phyloP scores from a whole-genome alignment of 2,329 filamentous ascomycete species.

The Sclerotinia sclerotiorum region DNA sequence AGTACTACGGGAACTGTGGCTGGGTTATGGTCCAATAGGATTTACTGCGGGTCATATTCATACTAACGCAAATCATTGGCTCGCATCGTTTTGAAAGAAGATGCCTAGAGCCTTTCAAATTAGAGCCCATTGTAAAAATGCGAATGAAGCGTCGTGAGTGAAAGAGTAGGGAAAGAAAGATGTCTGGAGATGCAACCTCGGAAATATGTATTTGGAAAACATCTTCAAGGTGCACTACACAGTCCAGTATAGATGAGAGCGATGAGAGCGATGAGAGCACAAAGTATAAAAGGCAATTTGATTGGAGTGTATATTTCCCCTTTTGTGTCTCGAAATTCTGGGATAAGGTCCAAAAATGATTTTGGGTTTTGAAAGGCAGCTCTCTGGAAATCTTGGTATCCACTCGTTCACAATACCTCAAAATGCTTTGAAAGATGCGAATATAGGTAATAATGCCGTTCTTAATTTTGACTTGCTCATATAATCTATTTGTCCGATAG shows the following conservation, averaged over 20 bases:
- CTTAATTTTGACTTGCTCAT: neutral
- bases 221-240: neutral
- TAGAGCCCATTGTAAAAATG: neutral
- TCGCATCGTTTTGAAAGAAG: neutral
- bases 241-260: neutral
- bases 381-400: neutral
- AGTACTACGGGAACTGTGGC: neutral
- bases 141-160: neutral
- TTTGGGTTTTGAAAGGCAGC: neutral
- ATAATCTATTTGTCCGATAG: slow-evolving; percentile 19
- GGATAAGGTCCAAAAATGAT: neutral
- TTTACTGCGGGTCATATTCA: neutral
- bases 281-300: neutral
- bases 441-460: neutral
- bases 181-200: too few relatives aligned
- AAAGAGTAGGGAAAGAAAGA: neutral
- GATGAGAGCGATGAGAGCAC: too few relatives aligned
- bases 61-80: neutral
- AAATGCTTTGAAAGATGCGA: neutral
- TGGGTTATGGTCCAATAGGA: neutral
- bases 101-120: neutral
- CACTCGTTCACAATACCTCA: neutral
- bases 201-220: neutral
- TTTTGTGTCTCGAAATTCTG: neutral
- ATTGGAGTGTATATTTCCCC: neutral